Base-by-base conservation (phyloP, 176 grass and related monocot species). In the Rhynchospora breviuscula region DNA sequence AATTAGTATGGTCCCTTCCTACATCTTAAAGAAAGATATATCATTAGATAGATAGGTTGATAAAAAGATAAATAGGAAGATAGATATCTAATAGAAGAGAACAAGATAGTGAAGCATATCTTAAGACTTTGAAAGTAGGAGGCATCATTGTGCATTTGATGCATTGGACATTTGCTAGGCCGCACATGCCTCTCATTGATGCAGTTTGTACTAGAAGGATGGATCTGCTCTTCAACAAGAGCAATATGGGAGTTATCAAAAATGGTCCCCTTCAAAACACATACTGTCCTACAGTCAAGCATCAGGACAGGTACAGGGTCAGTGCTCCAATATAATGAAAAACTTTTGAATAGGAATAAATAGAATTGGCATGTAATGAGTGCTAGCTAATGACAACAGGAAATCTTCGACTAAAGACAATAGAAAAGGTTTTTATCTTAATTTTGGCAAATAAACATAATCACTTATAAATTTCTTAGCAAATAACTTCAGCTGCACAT, bases 121-220 rank as follows among this genome's bases (percentile, higher is more conserved):
- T 49, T 23, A 14, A 47, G 40, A 60, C 58, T 81, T 51, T 65
- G 79, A 31, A 8, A 46, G 26, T 17, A 57, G 52, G 54, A 80
- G 14, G 59, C 40, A 81, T 65, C 79, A 66, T 63, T 81, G 60
- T 48, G 46, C 46, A 81, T 60, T 81, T 66, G 60, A 67, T 81
- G 18, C 43, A 66, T 61, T 51, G 45, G 46, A 9, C n/a, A 10
- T 53, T 75, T 53, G 46, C 10, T 80, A 66, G 79, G 58, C 59
- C 51, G 60, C 79, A 81, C 79, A 66, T 66, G 79, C n/a, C 45
- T 44, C 57, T 66, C 79, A 81, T 66, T 67, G 79, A 81, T 81
- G 40, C 79, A 81, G 47, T 66, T 65, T 82, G 80, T 82, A 67
- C 80, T 82, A 46, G 62, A 47, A 51, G 10, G 80, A 82, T 82